Evolutionary conservation across 139 green algal species (phyloP).

Genomic region (Chlorella sp.): DNA sequence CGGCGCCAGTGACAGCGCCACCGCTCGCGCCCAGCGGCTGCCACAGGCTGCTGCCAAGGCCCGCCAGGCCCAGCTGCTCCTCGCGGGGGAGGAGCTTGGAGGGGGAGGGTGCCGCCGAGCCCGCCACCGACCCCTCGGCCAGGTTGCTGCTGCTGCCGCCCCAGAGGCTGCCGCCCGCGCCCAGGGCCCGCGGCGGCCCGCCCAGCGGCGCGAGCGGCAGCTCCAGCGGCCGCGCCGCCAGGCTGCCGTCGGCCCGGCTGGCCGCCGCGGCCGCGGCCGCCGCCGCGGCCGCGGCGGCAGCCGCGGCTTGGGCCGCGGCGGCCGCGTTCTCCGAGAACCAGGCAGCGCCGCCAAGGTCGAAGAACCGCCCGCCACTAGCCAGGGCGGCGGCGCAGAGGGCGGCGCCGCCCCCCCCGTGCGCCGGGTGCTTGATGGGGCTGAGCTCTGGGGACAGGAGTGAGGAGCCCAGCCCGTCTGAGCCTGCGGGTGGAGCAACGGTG

Average conservation of each 20-base stretch:
- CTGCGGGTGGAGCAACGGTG: not conserved
- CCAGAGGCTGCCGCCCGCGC: not conserved
- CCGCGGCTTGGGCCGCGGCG: no score
- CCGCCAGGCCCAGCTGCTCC: slow-evolving; percentile 7
- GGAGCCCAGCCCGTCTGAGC: no score
- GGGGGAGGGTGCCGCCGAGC: slow-evolving; percentile 2
- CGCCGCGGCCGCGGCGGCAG: not conserved
- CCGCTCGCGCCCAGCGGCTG: not conserved
- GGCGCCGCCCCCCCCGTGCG: not conserved
- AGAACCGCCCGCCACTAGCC: not conserved
- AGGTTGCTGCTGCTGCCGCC: slow-evolving; percentile 21
- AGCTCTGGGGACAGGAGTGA: not conserved
- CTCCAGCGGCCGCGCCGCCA: not conserved
- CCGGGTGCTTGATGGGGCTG: slow-evolving; percentile 11
- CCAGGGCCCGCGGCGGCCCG: not conserved
- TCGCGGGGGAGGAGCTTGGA: not conserved
- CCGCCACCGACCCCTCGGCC: not conserved
- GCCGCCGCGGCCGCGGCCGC: not conserved
- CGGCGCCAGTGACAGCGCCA: not conserved
- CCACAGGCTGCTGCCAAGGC: slow-evolving; percentile 22
- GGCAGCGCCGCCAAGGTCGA: slow-evolving; percentile 1
- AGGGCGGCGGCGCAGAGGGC: not conserved
- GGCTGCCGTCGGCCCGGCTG: not conserved
- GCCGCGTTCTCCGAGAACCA: not conserved
- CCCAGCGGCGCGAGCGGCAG: no score